Evolutionary conservation across 768 basidiomycete genomes (phyloP).

Genomic region (Hericium rajendrae): DNA sequence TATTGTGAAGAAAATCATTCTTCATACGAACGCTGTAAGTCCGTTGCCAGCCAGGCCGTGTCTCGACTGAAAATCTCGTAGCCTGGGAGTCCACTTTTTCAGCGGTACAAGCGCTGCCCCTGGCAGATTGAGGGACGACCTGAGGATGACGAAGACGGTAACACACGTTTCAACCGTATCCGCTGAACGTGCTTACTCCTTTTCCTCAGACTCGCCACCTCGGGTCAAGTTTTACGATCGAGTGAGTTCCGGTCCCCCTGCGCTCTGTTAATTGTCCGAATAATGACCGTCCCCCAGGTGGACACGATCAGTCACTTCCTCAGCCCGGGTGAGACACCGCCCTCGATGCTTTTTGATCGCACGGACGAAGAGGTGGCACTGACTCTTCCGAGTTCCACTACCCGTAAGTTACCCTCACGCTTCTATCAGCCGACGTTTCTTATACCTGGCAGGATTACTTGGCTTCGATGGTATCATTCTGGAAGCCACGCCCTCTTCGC

Average conservation of each 20-base stretch:
- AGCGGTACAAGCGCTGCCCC: conserved; percentile 83
- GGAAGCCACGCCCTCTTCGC: conserved; percentile 70
- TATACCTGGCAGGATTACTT: conserved; percentile 35
- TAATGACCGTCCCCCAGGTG: conserved; percentile 32
- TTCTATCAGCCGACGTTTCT: too few species aligned
- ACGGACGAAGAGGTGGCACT: conserved; percentile 68
- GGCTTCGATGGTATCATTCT: conserved; percentile 78
- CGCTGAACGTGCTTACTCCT: conserved; percentile 1
- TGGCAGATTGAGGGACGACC: conserved; percentile 80
- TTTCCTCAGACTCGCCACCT: conserved; percentile 54
- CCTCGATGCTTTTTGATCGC: conserved; percentile 74
- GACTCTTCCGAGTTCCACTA: conserved; percentile 56
- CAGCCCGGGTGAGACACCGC: conserved; percentile 61
- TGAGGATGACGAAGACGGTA: conserved; percentile 80
- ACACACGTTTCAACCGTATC: conserved; percentile 2
- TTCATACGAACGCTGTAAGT: conserved; percentile 81
- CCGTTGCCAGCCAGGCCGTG: not conserved
- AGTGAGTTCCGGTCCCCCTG: conserved; percentile 26
- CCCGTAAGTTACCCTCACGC: conserved; percentile 50
- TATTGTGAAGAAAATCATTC: conserved; percentile 71
- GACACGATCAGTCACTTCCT: conserved; percentile 75
- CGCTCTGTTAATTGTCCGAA: not conserved
- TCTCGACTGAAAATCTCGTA: conserved; percentile 20
- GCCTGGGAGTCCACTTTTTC: conserved; percentile 86
- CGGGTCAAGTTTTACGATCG: conserved; percentile 64